These are phyloP conservation scores for Aspergillus haitiensis DNA, from an alignment of 495 filamentous ascomycete genomes.

Conservation along the genomic window DNA sequence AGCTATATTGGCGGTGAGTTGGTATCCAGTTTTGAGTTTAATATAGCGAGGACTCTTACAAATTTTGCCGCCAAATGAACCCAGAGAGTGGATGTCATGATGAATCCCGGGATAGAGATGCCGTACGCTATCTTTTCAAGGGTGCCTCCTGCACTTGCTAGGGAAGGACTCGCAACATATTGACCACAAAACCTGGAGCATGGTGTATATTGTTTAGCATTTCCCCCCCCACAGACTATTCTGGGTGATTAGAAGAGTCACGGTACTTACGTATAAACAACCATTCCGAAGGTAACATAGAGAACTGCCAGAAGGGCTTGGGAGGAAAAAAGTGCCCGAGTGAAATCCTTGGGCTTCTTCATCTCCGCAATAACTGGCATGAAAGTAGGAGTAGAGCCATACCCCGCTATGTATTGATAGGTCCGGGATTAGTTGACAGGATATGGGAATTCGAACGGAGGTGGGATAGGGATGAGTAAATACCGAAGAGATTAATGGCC, in stretches of 20 bases:
- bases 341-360: conserved; percentile 61
- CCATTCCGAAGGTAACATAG: conserved; percentile 52
- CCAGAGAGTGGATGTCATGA: conserved; percentile 60
- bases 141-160: conserved; percentile 60
- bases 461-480: not conserved
- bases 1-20: conserved; percentile 42
- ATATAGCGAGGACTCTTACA: not conserved
- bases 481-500: conserved; percentile 1
- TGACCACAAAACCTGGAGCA: conserved; percentile 57
- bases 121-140: conserved; percentile 70
- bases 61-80: conserved; percentile 42
- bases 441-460: not conserved
- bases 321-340: conserved; percentile 61
- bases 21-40: not conserved
- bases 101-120: conserved; percentile 64
- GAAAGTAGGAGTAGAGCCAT: conserved; percentile 55
- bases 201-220: not conserved
- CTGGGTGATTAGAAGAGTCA: not conserved
- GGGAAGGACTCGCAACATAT: conserved; percentile 64
- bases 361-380: conserved; percentile 75
- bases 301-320: conserved; percentile 60
- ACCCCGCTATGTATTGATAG: not conserved
- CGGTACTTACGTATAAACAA: conserved; percentile 51
- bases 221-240: not conserved
- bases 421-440: no score